Conservation (phyloP, 495 filamentous ascomycete species). For the Penicillium roqueforti region DNA sequence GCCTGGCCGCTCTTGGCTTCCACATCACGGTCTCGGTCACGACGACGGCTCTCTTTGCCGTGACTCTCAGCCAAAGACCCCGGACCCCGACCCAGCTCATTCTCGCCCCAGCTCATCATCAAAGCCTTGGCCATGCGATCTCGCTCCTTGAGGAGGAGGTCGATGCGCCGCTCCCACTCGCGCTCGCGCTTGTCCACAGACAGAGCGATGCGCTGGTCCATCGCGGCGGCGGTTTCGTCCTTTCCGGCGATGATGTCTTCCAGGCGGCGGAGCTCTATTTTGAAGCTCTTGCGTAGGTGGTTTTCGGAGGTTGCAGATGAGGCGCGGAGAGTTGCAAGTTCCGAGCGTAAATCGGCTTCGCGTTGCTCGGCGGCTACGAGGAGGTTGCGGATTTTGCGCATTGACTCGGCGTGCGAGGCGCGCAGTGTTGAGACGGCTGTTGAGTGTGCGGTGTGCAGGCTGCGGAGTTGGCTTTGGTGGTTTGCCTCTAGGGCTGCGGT, state of each 20-base stretch:
- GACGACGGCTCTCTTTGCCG: slow-evolving; percentile 26
- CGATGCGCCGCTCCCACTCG: slow-evolving; percentile 49
- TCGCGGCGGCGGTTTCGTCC: slow-evolving; percentile 38
- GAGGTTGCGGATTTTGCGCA: slow-evolving; percentile 37
- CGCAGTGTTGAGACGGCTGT: slow-evolving; percentile 38
- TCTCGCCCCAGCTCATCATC: slow-evolving; percentile 48
- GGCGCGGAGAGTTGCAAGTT: slow-evolving; percentile 30
- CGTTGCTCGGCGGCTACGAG: slow-evolving; percentile 41
- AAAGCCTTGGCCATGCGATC: slow-evolving; percentile 51
- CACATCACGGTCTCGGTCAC: slow-evolving; percentile 15
- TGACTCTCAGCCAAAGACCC: slow-evolving; percentile 19
- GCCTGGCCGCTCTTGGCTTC: slow-evolving; percentile 34
- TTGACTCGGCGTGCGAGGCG: slow-evolving; percentile 41
- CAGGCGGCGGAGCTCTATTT: slow-evolving; percentile 31
- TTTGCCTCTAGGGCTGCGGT: slow-evolving; percentile 29
- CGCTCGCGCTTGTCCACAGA: slow-evolving; percentile 47
- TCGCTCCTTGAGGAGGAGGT: slow-evolving; percentile 53
- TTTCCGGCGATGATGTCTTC: slow-evolving; percentile 36
- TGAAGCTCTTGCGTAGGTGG: slow-evolving; percentile 29
- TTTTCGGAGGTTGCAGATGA: slow-evolving; percentile 19
- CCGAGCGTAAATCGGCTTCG: slow-evolving; percentile 39
- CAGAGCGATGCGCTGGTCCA: slow-evolving; percentile 41
- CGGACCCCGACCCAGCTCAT: slow-evolving; percentile 37
- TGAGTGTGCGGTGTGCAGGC: slow-evolving; percentile 37
- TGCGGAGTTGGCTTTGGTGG: slow-evolving; percentile 38